Evolutionary conservation across 2,329 filamentous ascomycete species (phyloP).

Genomic region (Trichoderma afroharzianum): DNA sequence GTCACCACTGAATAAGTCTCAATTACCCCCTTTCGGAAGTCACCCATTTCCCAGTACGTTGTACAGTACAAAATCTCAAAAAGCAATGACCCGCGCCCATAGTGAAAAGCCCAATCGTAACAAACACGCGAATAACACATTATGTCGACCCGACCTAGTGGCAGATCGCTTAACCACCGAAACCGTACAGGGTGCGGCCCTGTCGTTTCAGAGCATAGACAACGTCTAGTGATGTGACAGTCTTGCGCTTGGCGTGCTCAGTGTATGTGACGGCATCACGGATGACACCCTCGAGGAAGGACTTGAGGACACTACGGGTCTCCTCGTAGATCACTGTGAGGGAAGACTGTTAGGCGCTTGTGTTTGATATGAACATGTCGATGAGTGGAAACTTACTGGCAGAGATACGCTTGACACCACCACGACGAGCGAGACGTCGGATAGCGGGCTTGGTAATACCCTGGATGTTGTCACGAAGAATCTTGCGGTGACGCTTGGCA

Average conservation of each 20-base stretch:
- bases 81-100: slow-evolving; percentile 41
- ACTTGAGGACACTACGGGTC: slow-evolving; percentile 73
- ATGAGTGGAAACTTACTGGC: slow-evolving; percentile 61
- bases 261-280: slow-evolving; percentile 76
- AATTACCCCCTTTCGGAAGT: slow-evolving; percentile 36
- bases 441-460: slow-evolving; percentile 99
- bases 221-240: slow-evolving; percentile 66
- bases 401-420: slow-evolving; percentile 99
- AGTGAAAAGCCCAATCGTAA: slow-evolving; percentile 41
- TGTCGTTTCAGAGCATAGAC: slow-evolving; percentile 67
- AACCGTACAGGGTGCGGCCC: slow-evolving; percentile 79
- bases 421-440: slow-evolving; percentile 96
- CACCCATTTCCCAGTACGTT: slow-evolving; percentile 35
- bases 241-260: slow-evolving; percentile 79
- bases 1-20: slow-evolving; percentile 18
- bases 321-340: slow-evolving; percentile 69
- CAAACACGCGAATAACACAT: slow-evolving; percentile 29
- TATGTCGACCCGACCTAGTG: slow-evolving; percentile 7
- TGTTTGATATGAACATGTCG: neutral
- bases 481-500: slow-evolving; percentile 99
- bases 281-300: slow-evolving; percentile 73
- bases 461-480: slow-evolving; percentile 99
- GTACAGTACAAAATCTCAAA: slow-evolving; percentile 39
- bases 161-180: slow-evolving; percentile 66
- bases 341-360: neutral